Evolutionary conservation across 2,329 filamentous ascomycete genomes (phyloP), one percentile per base, ranked within the genome.

Genomic region (Penicillium sp.): DNA sequence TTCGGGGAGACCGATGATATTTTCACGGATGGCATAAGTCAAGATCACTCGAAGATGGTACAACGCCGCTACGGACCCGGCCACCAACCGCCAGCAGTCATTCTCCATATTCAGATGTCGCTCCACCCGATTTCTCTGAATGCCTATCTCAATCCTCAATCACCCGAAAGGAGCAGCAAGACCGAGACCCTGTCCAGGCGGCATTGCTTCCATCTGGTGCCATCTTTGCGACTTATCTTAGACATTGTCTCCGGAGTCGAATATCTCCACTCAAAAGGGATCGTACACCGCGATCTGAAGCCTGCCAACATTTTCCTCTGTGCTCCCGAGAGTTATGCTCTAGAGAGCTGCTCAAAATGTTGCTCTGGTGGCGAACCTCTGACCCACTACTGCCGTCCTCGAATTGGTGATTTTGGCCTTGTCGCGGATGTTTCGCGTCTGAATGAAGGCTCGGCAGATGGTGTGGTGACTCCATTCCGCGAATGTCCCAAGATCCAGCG

Each of bases 331-430:
- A 79, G 75, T 21, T 73, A 81, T n/a, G 73, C 82, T 44, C 64
- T 82, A 1, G 73, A 75, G 1, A 69, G 63, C 1, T 86, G 84
- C 62, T 62, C 65, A 10, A 63, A 75, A 1, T 88, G 84, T 57
- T 62, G 64, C 29, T 58, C 52, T 9, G 61, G 65, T 7, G 57
- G 67, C 9, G 66, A 66, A 2, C 56, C 65, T 2, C 63, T 66
- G 4, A 55, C 63, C 22, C 64, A 78, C 14, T 82, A 81, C 57
- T 73, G 85, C 31, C 82, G 80, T 39, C 84, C 87, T 11, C 80
- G 85, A 5, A 88, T 90, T 52, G 87, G 86, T 2, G 87, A 90
- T 65, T 89, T 90, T 64, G 87, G 87, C 2, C 79, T 89, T 5
- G 85, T 86, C 5, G 82, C 84, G 10, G 81, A 83, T 53, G 79